Conservation (phyloP, 805 yeast species). For the Schwanniomyces pseudopolymorphus region DNA sequence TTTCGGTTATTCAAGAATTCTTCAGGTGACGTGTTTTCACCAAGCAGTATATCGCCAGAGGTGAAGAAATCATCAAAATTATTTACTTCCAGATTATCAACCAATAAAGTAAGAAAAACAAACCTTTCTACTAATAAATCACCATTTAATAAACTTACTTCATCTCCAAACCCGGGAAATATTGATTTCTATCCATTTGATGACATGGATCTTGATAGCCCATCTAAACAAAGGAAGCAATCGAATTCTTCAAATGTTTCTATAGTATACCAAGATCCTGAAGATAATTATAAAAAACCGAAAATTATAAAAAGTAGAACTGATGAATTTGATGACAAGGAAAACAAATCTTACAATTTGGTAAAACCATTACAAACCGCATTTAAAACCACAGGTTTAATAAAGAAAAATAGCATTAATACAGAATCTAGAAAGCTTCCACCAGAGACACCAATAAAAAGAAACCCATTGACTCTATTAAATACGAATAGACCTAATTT, state of each 20-base stretch:
- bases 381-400: constrained; percentile 70
- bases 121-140: constrained; percentile 2
- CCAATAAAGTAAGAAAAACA: constrained; percentile 15
- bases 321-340: constrained; percentile 32
- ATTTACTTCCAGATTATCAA: constrained; percentile 2
- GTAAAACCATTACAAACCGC: constrained; percentile 87
- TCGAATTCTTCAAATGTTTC: constrained; percentile 13
- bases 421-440: constrained; percentile 27
- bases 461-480: constrained; percentile 37
- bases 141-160: constrained; percentile 7
- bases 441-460: constrained; percentile 46
- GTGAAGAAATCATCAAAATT: constrained; percentile 5
- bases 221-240: constrained; percentile 27
- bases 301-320: background rate
- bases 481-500: constrained; percentile 19
- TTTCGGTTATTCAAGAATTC: constrained; percentile 37
- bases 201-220: constrained; percentile 27
- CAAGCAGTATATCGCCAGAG: constrained; percentile 19
- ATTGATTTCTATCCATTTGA: constrained; percentile 27
- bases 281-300: constrained; percentile 5
- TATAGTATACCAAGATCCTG: constrained; percentile 23
- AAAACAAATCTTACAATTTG: constrained; percentile 51
- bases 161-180: constrained; percentile 8
- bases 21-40: constrained; percentile 30
- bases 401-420: constrained; percentile 46